Base-by-base conservation (phyloP, 352 stramenopile species). In the Blastocystis sp. region DNA sequence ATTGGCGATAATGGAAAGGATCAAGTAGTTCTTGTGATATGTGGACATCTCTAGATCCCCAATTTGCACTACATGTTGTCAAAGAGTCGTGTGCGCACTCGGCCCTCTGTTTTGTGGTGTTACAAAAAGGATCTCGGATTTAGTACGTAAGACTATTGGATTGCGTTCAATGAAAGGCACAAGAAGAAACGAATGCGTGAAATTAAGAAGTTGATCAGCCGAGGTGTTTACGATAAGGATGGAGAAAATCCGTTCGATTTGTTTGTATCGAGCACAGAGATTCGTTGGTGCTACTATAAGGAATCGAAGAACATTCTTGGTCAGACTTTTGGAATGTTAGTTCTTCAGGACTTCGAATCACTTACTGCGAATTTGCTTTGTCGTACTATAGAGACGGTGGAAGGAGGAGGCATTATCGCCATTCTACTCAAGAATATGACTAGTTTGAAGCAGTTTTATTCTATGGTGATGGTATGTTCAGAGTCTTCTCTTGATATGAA, bases 41-140 rank as follows among this genome's bases (percentile, higher is more conserved):
- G 29, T 6, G 0, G 9, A 34, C 15, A 3, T 90, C 13, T 39
- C n/a, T 87, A 92, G 90, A 94, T 99, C 63, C 96, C 96, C 89
- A 99, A 99, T 91, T 92, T 99, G 80, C 96, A 99, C 92, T 97
- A 98, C 90, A 98, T 99, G 87, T 92, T 99, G 50, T 95, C 94
- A 68, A 97, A 98, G 91, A 94, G 95, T 11, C 94, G 94, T 20
- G 94, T 98, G 39, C 96, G 98, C 89, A 94, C 95, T 41, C 94
- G 96, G 20, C 95, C 96, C 13, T 96, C 95, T 76, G 97, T 99
- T 61, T 92, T 99, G 7, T 99, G 97, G 97, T 99, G 97, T 92
- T 99, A 99, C 94, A 99, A 99, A 91, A 99, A 99, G 90, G 96
- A 99, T 92, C 93, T 99, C 64, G 97, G 97, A 39, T 99, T 99